A percentile compares a stretch with the other conserved stretches of the same genome.
Conservation (phyloP, 108 stramenopile genomes). For the Cyclotella atomus region DNA sequence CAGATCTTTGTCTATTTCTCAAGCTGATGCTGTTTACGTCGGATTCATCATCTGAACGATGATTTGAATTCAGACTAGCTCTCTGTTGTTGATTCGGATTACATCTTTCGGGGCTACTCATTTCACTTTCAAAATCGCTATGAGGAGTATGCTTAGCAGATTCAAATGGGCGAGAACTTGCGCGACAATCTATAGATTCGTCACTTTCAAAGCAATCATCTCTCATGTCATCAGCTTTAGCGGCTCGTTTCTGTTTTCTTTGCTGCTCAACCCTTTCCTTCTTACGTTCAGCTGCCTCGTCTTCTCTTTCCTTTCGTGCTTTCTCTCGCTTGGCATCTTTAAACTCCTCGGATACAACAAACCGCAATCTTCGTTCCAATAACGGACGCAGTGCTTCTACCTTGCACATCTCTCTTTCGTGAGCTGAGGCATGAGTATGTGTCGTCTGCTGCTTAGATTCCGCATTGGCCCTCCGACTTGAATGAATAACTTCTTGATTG, state of each 20-base stretch:
- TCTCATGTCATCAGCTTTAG: slow-evolving; percentile 8
- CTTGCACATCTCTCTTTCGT: slow-evolving; percentile 16
- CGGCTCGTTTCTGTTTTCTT: slow-evolving; percentile 12
- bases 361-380: slow-evolving; percentile 25
- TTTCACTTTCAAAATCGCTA: slow-evolving; percentile 19
- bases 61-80: background rate
- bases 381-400: slow-evolving; percentile 19
- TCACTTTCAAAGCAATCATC: slow-evolving; percentile 31
- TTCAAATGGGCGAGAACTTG: background rate
- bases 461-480: background rate
- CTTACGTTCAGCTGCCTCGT: slow-evolving; percentile 12
- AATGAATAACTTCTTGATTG: background rate
- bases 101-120: slow-evolving; percentile 6
- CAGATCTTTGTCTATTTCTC: background rate
- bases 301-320: slow-evolving; percentile 10
- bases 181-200: background rate
- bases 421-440: background rate
- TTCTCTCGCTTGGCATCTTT: slow-evolving; percentile 32
- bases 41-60: background rate
- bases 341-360: slow-evolving; percentile 35
- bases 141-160: background rate
- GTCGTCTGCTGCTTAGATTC: background rate
- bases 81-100: background rate
- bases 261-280: background rate
- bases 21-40: background rate